Percentiles rank a stretch among this genome's conserved stretches.
Evolutionary conservation across 2,329 filamentous ascomycete genomes (phyloP).

Genomic region (Furcasterigmium sp.): DNA sequence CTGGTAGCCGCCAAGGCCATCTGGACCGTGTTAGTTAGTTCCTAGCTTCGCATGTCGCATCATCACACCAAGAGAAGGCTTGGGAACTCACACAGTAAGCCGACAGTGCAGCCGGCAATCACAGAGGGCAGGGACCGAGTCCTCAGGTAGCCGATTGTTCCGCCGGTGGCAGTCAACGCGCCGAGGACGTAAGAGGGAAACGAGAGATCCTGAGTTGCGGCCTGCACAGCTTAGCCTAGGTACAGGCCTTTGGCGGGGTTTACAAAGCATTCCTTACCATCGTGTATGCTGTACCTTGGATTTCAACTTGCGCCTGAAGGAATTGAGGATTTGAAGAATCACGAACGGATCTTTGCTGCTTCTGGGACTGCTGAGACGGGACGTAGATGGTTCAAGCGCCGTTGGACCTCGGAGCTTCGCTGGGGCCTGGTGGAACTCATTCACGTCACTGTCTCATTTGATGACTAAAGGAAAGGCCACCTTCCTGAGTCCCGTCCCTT

Average conservation of each 20-base stretch:
- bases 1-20: constrained; percentile 77
- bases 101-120: constrained; percentile 78
- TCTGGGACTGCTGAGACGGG: no score
- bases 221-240: constrained; percentile 6
- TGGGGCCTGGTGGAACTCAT: no score
- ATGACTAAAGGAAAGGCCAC: no score
- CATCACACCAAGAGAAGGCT: not conserved
- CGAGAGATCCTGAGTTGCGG: constrained; percentile 27
- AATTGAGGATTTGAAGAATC: no score
- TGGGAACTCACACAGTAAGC: constrained; percentile 52
- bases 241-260: no score
- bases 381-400: not conserved
- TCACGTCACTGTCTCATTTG: no score
- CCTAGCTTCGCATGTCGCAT: not conserved
- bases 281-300: no score
- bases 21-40: constrained; percentile 23
- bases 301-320: no score
- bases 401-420: not conserved
- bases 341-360: no score
- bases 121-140: constrained; percentile 85
- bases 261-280: no score
- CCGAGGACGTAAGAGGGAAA: constrained; percentile 74
- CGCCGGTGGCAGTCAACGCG: constrained; percentile 77
- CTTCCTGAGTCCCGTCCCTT: no score
- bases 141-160: constrained; percentile 78